Conservation (phyloP, 148 eudicot species). For the Selenicereus undatus region DNA sequence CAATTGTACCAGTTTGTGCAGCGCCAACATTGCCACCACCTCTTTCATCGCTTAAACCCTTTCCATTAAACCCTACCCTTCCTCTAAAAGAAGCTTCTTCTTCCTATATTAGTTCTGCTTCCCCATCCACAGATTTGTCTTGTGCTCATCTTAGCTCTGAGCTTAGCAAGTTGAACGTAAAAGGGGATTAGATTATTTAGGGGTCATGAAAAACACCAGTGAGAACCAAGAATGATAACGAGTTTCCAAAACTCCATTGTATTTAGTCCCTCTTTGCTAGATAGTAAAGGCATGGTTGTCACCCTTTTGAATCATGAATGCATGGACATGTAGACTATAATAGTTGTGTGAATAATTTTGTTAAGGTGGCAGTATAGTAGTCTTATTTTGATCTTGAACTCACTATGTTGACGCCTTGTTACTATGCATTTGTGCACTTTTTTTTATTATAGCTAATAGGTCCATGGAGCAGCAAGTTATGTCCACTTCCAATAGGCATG, state of each 20-base stretch:
- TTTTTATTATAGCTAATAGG: background rate
- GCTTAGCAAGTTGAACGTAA: slow-evolving; percentile 21
- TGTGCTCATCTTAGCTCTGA: slow-evolving; percentile 18
- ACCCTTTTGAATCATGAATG: background rate
- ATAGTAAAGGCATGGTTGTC: background rate
- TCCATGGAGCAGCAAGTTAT: too few species aligned
- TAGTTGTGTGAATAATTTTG: background rate
- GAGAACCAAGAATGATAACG: background rate
- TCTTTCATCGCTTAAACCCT: slow-evolving; percentile 17
- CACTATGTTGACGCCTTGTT: background rate
- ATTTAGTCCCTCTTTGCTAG: background rate
- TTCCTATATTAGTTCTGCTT: background rate
- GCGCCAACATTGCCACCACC: slow-evolving; percentile 25
- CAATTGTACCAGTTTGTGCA: slow-evolving; percentile 45
- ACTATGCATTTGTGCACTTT: too few species aligned
- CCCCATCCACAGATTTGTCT: background rate
- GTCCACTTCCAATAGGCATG: too few species aligned
- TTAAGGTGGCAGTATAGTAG: background rate
- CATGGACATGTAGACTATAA: background rate
- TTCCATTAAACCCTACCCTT: slow-evolving; percentile 10
- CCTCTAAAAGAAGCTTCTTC: background rate
- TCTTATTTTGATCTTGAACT: background rate
- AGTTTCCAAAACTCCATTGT: background rate
- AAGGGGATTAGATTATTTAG: slow-evolving; percentile 1
- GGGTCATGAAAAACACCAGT: slow-evolving; percentile 4